Conservation (phyloP, 768 basidiomycete species). For the Leccinum ochraceum region DNA sequence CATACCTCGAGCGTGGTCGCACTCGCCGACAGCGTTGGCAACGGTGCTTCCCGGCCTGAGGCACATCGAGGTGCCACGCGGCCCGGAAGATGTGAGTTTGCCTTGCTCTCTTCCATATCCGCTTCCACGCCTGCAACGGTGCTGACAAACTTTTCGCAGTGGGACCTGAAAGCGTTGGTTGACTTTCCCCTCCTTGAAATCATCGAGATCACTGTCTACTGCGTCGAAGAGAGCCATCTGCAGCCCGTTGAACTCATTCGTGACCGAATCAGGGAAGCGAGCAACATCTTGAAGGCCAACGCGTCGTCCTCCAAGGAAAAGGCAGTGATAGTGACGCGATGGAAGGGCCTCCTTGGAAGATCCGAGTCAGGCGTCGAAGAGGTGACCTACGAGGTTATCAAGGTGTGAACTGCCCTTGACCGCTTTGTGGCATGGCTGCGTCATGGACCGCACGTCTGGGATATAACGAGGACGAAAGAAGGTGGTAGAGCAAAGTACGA, state of each 20-base stretch:
- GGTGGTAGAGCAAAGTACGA: neutral
- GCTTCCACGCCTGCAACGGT: neutral
- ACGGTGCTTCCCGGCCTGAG: constrained; percentile 12
- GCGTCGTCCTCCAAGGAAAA: constrained; percentile 8
- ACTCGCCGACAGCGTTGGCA: constrained; percentile 5
- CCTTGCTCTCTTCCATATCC: neutral
- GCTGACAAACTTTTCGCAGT: neutral
- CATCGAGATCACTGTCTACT: constrained; percentile 5
- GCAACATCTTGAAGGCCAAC: constrained; percentile 9
- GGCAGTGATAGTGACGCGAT: neutral
- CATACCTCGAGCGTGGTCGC: neutral
- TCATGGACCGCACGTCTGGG: neutral
- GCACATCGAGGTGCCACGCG: neutral
- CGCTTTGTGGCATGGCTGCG: neutral
- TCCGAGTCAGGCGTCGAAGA: neutral
- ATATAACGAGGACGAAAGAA: neutral
- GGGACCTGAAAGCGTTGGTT: neutral
- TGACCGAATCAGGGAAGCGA: neutral
- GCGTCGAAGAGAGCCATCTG: neutral
- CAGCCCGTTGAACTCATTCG: neutral
- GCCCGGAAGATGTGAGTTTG: neutral
- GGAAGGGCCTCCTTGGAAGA: neutral
- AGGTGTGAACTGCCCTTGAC: constrained; percentile 3
- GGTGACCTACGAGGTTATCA: constrained; percentile 4
- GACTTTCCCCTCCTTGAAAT: constrained; percentile 4